Base-by-base conservation (phyloP, 192 early-diverging fungal genomes). In the Backusella circina region DNA sequence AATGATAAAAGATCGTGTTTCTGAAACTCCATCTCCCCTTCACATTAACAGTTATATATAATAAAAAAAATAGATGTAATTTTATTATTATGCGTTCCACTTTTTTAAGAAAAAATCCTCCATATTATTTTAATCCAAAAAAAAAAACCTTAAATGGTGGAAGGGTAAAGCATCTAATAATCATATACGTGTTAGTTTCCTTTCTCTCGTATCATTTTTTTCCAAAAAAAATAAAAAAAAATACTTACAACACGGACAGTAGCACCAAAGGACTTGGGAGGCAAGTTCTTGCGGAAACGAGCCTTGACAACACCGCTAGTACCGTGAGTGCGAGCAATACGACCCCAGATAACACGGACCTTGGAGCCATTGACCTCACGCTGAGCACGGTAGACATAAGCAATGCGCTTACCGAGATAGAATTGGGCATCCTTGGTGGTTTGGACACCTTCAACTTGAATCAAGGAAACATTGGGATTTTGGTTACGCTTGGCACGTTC, bases 341-440 rank as follows among this genome's bases (percentile, higher is more conserved):
- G 92, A 73, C 98, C 98, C 97, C 96, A 99, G 89, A 98, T 97
- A 81, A 95, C 95, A 80, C 97, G 92, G 88, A 99, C 90, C 82
- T 94, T 90, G 85, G 92, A 91, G 79, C 97, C 96, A 86, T 97
- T 94, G 72, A 87, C 82, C 79, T 86, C 88, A 64, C 92, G 88
- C 85, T 96, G 90, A 72, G 95, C 96, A 76, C 92, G 92, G 94
- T 98, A 99, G 80, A 98, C 93, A 85, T 95, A 98, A 70, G 97
- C 96, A 78, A 99, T 88, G 83, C 95, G 95, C 92, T 98, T 99
- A 80, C 98, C 98, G 75, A 95, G 93, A 91, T 98, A 99, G 90
- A 97, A 99, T 69, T 88, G 85, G 78, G 97, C 91, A 78, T 98
- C 96, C 82, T 93, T 87, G 88, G 91, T 88, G 77, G 93, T 94